Base-by-base conservation (phyloP, 805 yeast genomes). In the Naumovozyma dairenensis region DNA sequence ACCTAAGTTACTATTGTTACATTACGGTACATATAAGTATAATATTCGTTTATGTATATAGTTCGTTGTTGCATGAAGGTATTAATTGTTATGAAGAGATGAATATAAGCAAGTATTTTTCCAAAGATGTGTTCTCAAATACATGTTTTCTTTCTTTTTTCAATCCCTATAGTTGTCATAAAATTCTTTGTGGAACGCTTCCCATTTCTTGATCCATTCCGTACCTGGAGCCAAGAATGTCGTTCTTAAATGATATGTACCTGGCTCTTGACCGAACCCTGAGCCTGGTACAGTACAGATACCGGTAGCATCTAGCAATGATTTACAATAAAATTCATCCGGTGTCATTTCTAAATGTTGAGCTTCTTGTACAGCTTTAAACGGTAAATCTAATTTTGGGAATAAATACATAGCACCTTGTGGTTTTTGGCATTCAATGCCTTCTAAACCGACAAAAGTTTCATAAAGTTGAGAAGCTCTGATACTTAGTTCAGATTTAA, bases 391-490 rank as follows among this genome's bases (percentile, higher is more conserved):
- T 38, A 92, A 62, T 43, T 65, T 69, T 29, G 98, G 99, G 74
- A 85, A 92, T 40, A 92, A 66, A 61, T 92, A 92, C 98, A 92
- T 89, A 27, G 99, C 96, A 45, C 99, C 99, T 65, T 80, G 75
- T 28, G 99, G 97, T 44, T 73, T 72, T 60, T 84, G 85, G 59
- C 96, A 87, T 17, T 71, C 60, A 31, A 92, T 80, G 42, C 89
- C 93, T 41, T 80, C 82, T 81, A 92, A 74, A 25, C 69, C 54
- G 35, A 66, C 59, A 62, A 92, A 89, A 0, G 95, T 82, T 13
- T 71, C 59, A 52, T 74, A 80, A 32, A 92, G 66, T 31, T 65
- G 57, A 9, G 60, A 51, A 12, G 96, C 79, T 51, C 96, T 76
- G 21, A 60, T 48, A 38, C 66, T 59, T 42, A 92, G 69, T 16